phyloP scores from a whole-genome alignment of 2,329 filamentous ascomycete species.

The Shiraia sp. region DNA sequence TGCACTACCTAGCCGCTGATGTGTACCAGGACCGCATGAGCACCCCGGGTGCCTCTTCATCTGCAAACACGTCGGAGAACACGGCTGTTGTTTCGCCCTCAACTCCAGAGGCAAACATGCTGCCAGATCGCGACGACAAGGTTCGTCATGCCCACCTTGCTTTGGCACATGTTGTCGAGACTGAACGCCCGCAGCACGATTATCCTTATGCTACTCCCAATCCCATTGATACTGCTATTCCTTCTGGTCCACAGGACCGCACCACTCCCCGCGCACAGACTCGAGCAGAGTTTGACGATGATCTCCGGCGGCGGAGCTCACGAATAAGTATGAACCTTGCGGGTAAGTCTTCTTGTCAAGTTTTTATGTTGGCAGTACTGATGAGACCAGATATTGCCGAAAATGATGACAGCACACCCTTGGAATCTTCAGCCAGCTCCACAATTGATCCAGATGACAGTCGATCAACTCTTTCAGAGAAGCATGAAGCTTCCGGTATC shows the following conservation, averaged over 20 bases:
- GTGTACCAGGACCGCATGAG: slow-evolving; percentile 32
- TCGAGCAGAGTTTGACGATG: slow-evolving; percentile 70
- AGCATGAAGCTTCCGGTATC: slow-evolving; percentile 26
- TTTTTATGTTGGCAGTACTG: slow-evolving; percentile 12
- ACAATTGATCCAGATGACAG: slow-evolving; percentile 40
- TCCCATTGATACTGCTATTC: slow-evolving; percentile 74
- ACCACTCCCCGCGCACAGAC: slow-evolving; percentile 84
- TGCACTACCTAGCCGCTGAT: slow-evolving; percentile 38
- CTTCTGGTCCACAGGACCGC: slow-evolving; percentile 55
- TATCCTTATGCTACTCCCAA: slow-evolving; percentile 67
- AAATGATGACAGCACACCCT: slow-evolving; percentile 43
- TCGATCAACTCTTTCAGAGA: slow-evolving; percentile 37
- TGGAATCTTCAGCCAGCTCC: slow-evolving; percentile 34
- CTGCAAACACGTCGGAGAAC: slow-evolving; percentile 37
- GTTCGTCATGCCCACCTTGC: slow-evolving; percentile 34
- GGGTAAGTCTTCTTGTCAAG: slow-evolving; percentile 55
- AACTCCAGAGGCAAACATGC: slow-evolving; percentile 44
- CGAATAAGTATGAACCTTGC: slow-evolving; percentile 76
- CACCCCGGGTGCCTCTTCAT: slow-evolving; percentile 33
- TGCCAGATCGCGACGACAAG: slow-evolving; percentile 42
- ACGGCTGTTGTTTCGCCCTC: slow-evolving; percentile 44
- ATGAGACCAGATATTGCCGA: slow-evolving; percentile 51
- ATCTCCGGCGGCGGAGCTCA: slow-evolving; percentile 55
- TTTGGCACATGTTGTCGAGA: slow-evolving; percentile 21
- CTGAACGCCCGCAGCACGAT: slow-evolving; percentile 37